A percentile compares a stretch with the other conserved stretches of the same genome.
phyloP scores from a whole-genome alignment of 148 eudicot species.

The Linanthus parryae region DNA sequence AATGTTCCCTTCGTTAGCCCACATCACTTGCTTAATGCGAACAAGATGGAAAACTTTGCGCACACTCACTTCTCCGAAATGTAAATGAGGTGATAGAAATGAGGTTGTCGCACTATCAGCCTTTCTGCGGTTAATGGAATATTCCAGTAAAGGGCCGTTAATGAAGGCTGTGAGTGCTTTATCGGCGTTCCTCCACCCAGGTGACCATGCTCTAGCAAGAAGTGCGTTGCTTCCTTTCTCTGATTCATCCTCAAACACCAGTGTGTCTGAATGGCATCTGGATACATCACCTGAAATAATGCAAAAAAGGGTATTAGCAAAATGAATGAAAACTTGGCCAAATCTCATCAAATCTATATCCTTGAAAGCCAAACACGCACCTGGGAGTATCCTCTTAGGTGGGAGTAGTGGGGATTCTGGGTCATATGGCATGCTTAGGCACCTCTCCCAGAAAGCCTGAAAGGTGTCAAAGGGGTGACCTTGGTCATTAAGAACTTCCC shows the following conservation, averaged over 20 bases:
- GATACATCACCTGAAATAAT: slow-evolving; percentile 52
- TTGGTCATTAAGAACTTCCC: slow-evolving; percentile 74
- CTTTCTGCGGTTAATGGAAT: slow-evolving; percentile 78
- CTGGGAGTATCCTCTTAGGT: slow-evolving; percentile 80
- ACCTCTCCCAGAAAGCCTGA: slow-evolving; percentile 79
- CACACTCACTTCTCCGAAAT: slow-evolving; percentile 94
- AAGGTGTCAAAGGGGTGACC: slow-evolving; percentile 79
- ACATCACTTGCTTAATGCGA: slow-evolving; percentile 76
- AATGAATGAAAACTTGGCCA: too few relatives aligned
- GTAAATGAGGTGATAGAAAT: slow-evolving; percentile 93
- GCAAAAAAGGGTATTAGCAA: too few relatives aligned
- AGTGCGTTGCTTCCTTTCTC: slow-evolving; percentile 97
- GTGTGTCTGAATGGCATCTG: slow-evolving; percentile 56
- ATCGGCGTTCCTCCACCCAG: slow-evolving; percentile 96
- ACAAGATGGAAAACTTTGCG: slow-evolving; percentile 83
- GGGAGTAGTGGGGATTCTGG: slow-evolving; percentile 96
- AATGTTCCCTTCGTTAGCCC: slow-evolving; percentile 89
- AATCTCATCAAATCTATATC: too few relatives aligned
- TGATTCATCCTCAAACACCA: slow-evolving; percentile 76
- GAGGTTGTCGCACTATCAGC: slow-evolving; percentile 98
- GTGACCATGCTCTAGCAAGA: slow-evolving; percentile 99
- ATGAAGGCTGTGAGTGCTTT: slow-evolving; percentile 79
- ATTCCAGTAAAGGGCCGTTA: slow-evolving; percentile 79
- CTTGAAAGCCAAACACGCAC: too few relatives aligned
- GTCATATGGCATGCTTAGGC: slow-evolving; percentile 97